These are phyloP conservation scores for Hygrocybe coccinea DNA, from an alignment of 768 basidiomycete species.

Conservation along the genomic window DNA sequence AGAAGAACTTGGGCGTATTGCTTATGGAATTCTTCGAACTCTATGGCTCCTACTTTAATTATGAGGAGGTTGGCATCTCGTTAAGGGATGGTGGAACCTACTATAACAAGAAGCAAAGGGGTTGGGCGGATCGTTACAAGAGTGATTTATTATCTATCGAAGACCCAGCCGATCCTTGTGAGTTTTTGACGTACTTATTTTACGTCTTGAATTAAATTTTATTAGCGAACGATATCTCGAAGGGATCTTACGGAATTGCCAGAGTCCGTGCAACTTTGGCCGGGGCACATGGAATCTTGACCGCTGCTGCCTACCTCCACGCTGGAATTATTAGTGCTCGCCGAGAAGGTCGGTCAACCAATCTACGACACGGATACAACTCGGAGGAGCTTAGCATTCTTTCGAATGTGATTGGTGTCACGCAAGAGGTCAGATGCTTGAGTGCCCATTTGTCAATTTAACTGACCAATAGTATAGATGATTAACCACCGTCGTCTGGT, in stretches of 20 bases:
- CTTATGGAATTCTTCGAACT: constrained; percentile 97
- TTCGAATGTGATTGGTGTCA: constrained; percentile 73
- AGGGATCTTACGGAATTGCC: constrained; percentile 77
- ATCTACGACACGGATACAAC: constrained; percentile 40
- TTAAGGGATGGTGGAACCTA: constrained; percentile 85
- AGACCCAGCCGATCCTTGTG: constrained; percentile 86
- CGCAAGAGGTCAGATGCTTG: constrained; percentile 60
- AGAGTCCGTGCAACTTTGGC: constrained; percentile 80
- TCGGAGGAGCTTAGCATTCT: constrained; percentile 74
- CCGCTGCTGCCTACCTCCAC: constrained; percentile 63
- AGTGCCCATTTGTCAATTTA: constrained; percentile 4
- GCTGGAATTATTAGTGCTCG: constrained; percentile 60
- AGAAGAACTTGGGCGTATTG: constrained; percentile 86
- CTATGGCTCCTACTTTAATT: constrained; percentile 90
- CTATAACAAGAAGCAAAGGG: constrained; percentile 73
- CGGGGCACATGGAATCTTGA: constrained; percentile 74
- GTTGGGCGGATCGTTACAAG: constrained; percentile 68
- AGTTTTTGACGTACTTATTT: constrained; percentile 29
- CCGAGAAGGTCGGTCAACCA: constrained; percentile 44
- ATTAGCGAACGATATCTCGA: constrained; percentile 88
- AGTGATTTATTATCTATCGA: constrained; percentile 74
- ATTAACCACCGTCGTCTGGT: constrained; percentile 69
- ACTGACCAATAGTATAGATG: constrained; percentile 41
- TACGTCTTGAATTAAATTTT: no score
- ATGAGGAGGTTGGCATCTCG: constrained; percentile 84